Evolutionary conservation across 805 yeast species (phyloP), one percentile per base, ranked within the genome.

Genomic region (Barnettozyma salicaria): DNA sequence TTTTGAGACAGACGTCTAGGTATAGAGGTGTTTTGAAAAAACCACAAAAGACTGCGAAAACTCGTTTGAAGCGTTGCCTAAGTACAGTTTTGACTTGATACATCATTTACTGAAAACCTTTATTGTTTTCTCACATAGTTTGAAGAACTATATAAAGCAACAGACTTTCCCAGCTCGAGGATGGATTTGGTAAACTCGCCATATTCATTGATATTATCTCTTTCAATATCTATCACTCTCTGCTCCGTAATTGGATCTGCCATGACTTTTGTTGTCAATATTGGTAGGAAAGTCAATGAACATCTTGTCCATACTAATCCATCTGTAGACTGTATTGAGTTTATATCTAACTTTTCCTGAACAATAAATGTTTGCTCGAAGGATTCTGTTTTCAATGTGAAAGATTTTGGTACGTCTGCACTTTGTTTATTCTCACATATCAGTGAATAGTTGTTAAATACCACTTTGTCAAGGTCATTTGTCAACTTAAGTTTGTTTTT

Each of bases 301-400:
- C 59, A 54, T 25, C 56, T 48, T 7, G 51, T 43, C 58, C 56
- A 54, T 21, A 19, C 23, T 18, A 43, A 47, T 6, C 36, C 46
- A 11, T 41, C 30, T 4, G 37, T 26, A 1, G 59, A 52, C 3
- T 25, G 14, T 7, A 51, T 4, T 7, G 14, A 18, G 5, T 43
- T 43, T 8, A 34, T 16, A 12, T 49, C 44, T 6, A 30, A 30
- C 10, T 37, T 33, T 2, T 29, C 30, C 2, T 29, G 25, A 13
- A 51, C 37, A 19, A 45, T 35, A 34, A 54, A 54, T 2, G 43
- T 25, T 34, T 54, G 56, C 1, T 32, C 18, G 31, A 54, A 47
- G 9, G 42, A 30, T 4, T 35, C 49, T 2, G 43, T 32, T 5
- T 30, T 36, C 10, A 49, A 34, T 1, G 31, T 29, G n/a, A 49